Percentiles rank a stretch among this genome's conserved stretches.
phyloP scores from a whole-genome alignment of 768 basidiomycete species.

The Rickenella mellea region DNA sequence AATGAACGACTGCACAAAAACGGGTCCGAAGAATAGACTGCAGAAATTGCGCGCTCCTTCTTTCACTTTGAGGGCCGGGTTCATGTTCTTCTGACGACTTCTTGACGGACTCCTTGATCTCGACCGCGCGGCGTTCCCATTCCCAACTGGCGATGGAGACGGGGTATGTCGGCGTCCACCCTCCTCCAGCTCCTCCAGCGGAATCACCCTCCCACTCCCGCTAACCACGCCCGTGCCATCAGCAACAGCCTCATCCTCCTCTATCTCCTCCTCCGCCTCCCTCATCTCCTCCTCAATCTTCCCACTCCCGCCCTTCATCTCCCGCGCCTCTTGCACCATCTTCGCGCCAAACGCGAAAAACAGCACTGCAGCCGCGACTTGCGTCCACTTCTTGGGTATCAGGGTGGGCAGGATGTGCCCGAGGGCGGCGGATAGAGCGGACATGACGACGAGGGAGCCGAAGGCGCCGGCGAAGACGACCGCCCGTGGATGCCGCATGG shows the following conservation, averaged over 20 bases:
- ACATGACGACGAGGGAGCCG: slow-evolving; percentile 85
- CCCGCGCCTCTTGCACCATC: slow-evolving; percentile 79
- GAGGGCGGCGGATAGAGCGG: slow-evolving; percentile 85
- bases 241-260: slow-evolving; percentile 57
- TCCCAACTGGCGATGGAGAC: slow-evolving; percentile 3
- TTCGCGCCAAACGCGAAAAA: slow-evolving; percentile 87
- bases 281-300: slow-evolving; percentile 92
- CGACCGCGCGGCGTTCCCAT: slow-evolving; percentile 8
- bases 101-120: slow-evolving; percentile 9
- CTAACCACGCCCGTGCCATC: slow-evolving; percentile 29
- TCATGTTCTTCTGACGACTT: slow-evolving; percentile 4
- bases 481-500: slow-evolving; percentile 84
- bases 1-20: slow-evolving; percentile 91
- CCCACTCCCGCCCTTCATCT: slow-evolving; percentile 68
- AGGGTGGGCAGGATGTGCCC: slow-evolving; percentile 84
- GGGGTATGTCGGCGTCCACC: slow-evolving; percentile 28
- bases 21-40: slow-evolving; percentile 77
- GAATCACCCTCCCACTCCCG: slow-evolving; percentile 36
- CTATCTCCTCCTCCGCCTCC: slow-evolving; percentile 93
- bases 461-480: slow-evolving; percentile 86
- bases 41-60: slow-evolving; percentile 79
- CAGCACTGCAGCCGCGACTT: slow-evolving; percentile 61
- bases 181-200: slow-evolving; percentile 70
- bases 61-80: slow-evolving; percentile 3
- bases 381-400: slow-evolving; percentile 54